Conservation (phyloP, 2,329 filamentous ascomycete species). For the Aspergillus fumigatus region DNA sequence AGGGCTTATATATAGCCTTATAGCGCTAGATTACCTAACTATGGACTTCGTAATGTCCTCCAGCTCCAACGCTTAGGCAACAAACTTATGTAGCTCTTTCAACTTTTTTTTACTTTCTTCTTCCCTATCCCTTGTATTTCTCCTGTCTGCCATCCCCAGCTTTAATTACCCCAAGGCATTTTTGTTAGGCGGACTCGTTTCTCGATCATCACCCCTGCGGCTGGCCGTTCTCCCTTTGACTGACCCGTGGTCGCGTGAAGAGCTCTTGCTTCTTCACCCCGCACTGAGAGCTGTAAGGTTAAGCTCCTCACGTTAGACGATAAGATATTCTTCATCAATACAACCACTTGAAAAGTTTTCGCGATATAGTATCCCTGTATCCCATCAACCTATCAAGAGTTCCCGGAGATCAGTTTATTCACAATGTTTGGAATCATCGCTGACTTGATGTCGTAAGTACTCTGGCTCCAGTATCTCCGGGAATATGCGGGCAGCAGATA, state of each 20-base stretch:
- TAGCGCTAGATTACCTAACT: background rate
- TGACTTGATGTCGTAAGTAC: slow-evolving; percentile 68
- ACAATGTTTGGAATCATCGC: slow-evolving; percentile 74
- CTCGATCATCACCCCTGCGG: slow-evolving; percentile 4
- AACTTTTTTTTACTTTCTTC: background rate
- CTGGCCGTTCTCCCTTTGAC: slow-evolving; percentile 8
- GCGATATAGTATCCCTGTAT: background rate
- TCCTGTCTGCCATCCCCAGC: background rate
- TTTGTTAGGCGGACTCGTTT: background rate
- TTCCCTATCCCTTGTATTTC: background rate
- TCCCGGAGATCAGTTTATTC: background rate
- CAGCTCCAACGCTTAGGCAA: background rate
- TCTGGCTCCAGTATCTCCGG: background rate
- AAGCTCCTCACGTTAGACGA: background rate
- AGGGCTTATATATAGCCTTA: background rate
- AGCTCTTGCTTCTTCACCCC: slow-evolving; percentile 14
- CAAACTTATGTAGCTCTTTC: background rate
- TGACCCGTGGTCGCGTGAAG: slow-evolving; percentile 13
- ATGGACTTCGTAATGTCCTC: too few relatives aligned
- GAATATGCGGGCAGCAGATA: background rate
- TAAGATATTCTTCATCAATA: background rate
- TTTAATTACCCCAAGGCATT: background rate
- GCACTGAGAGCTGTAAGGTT: slow-evolving; percentile 3
- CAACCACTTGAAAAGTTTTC: background rate
- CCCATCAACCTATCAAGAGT: too few relatives aligned